Evolutionary conservation across 495 filamentous ascomycete species (phyloP).

Genomic region (Lophiotrema nucula): DNA sequence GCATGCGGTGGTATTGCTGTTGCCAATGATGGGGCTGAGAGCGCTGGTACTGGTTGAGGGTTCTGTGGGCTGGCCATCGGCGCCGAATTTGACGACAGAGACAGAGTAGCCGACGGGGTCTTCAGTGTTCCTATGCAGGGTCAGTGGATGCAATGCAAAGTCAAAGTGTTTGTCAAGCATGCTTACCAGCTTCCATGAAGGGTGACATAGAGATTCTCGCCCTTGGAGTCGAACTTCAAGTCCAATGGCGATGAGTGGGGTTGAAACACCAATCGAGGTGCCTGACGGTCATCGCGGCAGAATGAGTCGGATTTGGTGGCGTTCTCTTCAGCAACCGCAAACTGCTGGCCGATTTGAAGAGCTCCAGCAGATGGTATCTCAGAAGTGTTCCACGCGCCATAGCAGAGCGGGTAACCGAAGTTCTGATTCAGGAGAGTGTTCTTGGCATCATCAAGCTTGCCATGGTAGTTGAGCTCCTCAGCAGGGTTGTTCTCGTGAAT

Average conservation of each 20-base stretch:
- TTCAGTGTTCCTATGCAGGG: slow-evolving; percentile 39
- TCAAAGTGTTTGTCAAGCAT: neutral
- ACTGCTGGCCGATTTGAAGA: slow-evolving; percentile 18
- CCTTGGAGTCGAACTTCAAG: slow-evolving; percentile 22
- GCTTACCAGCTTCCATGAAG: slow-evolving; percentile 28
- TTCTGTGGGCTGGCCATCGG: slow-evolving; percentile 44
- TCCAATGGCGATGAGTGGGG: slow-evolving; percentile 22
- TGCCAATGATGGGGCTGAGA: slow-evolving; percentile 47
- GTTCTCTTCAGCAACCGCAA: slow-evolving; percentile 14
- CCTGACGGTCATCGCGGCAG: slow-evolving; percentile 4
- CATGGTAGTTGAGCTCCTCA: slow-evolving; percentile 26
- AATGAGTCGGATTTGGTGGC: slow-evolving; percentile 8
- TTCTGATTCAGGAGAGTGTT: slow-evolving; percentile 9
- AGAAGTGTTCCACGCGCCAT: slow-evolving; percentile 9
- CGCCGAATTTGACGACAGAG: slow-evolving; percentile 45
- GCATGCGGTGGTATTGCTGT: slow-evolving; percentile 40
- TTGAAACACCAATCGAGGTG: slow-evolving; percentile 17
- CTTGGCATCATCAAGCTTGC: slow-evolving; percentile 12
- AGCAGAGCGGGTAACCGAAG: slow-evolving; percentile 27
- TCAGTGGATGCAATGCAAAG: neutral
- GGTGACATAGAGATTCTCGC: slow-evolving; percentile 18
- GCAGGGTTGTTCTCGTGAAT: slow-evolving; percentile 27
- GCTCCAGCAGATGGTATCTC: slow-evolving; percentile 13
- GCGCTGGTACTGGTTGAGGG: slow-evolving; percentile 43
- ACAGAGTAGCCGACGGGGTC: slow-evolving; percentile 49